Conservation (phyloP, 2,329 filamentous ascomycete genomes). For the Colletotrichum cordylinicola region DNA sequence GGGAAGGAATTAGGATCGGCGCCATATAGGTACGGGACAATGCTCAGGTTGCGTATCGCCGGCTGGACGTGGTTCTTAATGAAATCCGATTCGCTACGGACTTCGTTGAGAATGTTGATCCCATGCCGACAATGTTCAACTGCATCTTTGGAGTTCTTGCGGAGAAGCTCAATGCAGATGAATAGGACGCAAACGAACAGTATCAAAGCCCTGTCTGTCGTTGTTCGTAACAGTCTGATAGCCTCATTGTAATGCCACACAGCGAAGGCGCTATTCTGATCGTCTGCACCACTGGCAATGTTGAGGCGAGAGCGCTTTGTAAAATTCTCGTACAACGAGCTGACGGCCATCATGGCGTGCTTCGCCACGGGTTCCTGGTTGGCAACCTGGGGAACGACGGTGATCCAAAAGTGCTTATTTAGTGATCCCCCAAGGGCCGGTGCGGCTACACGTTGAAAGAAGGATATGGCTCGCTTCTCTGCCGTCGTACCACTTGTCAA, state of each 20-base stretch:
- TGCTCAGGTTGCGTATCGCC: not conserved
- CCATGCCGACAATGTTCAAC: slow-evolving; percentile 3
- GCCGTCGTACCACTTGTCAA: not conserved
- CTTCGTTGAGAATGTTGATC: slow-evolving; percentile 13
- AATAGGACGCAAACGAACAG: slow-evolving; percentile 26
- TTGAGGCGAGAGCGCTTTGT: not conserved
- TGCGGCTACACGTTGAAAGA: slow-evolving; percentile 21
- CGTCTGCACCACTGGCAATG: not conserved
- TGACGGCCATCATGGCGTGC: slow-evolving; percentile 27
- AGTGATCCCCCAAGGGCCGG: slow-evolving; percentile 24
- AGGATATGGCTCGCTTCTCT: slow-evolving; percentile 20
- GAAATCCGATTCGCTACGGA: not conserved
- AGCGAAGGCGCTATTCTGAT: not conserved
- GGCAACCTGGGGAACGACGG: slow-evolving; percentile 19
- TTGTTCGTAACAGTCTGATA: slow-evolving; percentile 16
- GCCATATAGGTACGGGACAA: not conserved
- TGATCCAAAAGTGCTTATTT: slow-evolving; percentile 26
- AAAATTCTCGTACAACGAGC: slow-evolving; percentile 20
- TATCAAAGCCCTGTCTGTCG: slow-evolving; percentile 12
- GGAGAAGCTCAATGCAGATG: slow-evolving; percentile 17
- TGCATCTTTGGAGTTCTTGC: not conserved
- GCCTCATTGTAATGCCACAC: slow-evolving; percentile 23
- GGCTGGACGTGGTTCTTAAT: not conserved
- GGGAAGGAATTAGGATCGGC: not conserved
- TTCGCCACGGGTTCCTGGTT: slow-evolving; percentile 24